Evolutionary conservation across 208 protist genomes (phyloP).

Genomic region (Angomonas ambiguus): DNA sequence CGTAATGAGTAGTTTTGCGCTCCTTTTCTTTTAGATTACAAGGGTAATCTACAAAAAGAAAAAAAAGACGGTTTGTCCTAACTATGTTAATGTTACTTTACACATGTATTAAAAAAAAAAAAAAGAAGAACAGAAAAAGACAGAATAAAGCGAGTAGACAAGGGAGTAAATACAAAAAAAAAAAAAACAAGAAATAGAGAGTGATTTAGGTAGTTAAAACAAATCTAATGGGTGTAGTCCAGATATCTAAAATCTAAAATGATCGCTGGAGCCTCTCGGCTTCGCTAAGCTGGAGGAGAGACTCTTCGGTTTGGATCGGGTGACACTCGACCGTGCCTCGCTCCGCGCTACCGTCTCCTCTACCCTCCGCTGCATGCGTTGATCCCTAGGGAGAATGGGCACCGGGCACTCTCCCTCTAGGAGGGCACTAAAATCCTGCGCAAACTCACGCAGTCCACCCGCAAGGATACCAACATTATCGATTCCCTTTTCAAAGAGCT

Average conservation of each 20-base stretch:
- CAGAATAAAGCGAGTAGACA: not conserved
- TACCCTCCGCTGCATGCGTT: slow-evolving; percentile 62
- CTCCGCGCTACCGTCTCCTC: slow-evolving; percentile 70
- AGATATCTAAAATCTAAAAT: slow-evolving; percentile 1
- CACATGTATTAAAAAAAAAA: not conserved
- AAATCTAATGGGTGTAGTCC: slow-evolving; percentile 1
- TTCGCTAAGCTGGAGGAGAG: slow-evolving; percentile 75
- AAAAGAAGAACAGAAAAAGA: not conserved
- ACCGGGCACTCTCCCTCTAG: slow-evolving; percentile 57
- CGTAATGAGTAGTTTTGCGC: not conserved
- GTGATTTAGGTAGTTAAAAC: not conserved
- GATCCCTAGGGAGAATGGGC: slow-evolving; percentile 62
- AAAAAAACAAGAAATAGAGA: slow-evolving; percentile 3
- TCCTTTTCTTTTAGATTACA: slow-evolving; percentile 2
- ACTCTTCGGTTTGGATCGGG: slow-evolving; percentile 80
- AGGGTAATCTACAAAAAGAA: not conserved
- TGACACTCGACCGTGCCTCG: slow-evolving; percentile 55
- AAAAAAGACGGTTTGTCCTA: not conserved
- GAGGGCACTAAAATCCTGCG: slow-evolving; percentile 60
- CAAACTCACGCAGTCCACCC: slow-evolving; percentile 81
- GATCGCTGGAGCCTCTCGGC: not conserved
- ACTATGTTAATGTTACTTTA: not conserved
- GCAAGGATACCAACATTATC: slow-evolving; percentile 83
- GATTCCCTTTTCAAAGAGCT: slow-evolving; percentile 81
- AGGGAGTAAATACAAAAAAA: not conserved